Base-by-base conservation (phyloP, 1,284 basidiomycete genomes). In the Heliocybe sulcata region DNA sequence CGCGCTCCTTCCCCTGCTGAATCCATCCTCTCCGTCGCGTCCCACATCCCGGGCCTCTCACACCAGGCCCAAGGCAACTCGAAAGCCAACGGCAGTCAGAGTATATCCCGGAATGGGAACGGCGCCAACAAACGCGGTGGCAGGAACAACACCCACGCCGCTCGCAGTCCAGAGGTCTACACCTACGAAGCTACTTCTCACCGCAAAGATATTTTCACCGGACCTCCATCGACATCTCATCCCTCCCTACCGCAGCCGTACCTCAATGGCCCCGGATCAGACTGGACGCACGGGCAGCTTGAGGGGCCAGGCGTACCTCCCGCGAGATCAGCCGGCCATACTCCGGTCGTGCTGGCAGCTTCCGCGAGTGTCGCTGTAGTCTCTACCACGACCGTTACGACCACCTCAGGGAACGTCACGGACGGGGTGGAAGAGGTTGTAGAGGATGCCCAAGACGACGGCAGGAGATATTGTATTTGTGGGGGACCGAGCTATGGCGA, bases 401-500 rank as follows among this genome's bases (percentile, higher is more conserved):
- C 47, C 6, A 29, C 8, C 6, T 48, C 58, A 60, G n/a, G 23
- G 23, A 49, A 23, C 27, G 20, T 49, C 27, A 64, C 63, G 14
- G 59, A 60, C 8, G 63, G 63, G 8, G 70, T 63, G 2, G 65
- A 54, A 6, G 70, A 64, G 0, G 73, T 80, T 20, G 79, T 72
- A 11, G 72, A 78, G 22, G 82, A 73, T 14, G 82, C 81, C 52
- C 83, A 75, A 20, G 90, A 92, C 56, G 85, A 91, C 60, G 79
- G 81, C 56, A 82, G 77, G 61, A 78, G 81, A 20, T 99, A 98
- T 70, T 99, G 95, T 70, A 83, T 88, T 73, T 98, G 95, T 69
- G 80, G 92, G 59, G 80, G 87, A 23, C 79, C 87, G 55, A 93
- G 91, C 65, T 95, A 89, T 64, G 94, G 95, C 27, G 91, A 96